Conservation (phyloP, 371 early-diverging fungal genomes). For the Pancytospora epiphaga region DNA sequence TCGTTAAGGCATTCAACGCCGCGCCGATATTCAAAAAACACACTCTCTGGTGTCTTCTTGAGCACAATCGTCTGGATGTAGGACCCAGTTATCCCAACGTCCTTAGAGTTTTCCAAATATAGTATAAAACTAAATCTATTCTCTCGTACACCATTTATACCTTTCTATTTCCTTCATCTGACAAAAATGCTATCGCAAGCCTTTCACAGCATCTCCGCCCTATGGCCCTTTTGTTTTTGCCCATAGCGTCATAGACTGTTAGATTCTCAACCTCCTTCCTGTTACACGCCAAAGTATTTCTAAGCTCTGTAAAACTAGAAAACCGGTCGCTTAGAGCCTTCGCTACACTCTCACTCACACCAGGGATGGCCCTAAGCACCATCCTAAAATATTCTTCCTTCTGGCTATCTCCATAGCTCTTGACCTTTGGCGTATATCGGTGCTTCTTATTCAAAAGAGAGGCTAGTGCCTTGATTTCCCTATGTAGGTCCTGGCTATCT, state of each 20-base stretch:
- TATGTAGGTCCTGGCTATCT: not conserved
- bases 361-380: slow-evolving; percentile 1
- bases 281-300: not conserved
- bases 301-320: not conserved
- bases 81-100: too few species aligned
- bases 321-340: not conserved
- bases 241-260: not conserved
- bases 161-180: not conserved
- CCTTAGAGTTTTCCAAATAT: not conserved
- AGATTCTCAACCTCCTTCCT: not conserved
- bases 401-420: not conserved
- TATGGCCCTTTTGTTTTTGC: not conserved
- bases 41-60: too few species aligned
- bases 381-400: not conserved
- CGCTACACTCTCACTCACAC: not conserved
- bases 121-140: not conserved
- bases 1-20: too few species aligned
- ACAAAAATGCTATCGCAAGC: not conserved
- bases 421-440: not conserved
- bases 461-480: not conserved
- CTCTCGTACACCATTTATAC: not conserved
- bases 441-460: not conserved
- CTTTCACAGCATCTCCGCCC: not conserved
- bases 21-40: too few species aligned
- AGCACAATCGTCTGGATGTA: too few species aligned